Conservation (phyloP, 2,329 filamentous ascomycete genomes). For the Aspergillus clavatus region DNA sequence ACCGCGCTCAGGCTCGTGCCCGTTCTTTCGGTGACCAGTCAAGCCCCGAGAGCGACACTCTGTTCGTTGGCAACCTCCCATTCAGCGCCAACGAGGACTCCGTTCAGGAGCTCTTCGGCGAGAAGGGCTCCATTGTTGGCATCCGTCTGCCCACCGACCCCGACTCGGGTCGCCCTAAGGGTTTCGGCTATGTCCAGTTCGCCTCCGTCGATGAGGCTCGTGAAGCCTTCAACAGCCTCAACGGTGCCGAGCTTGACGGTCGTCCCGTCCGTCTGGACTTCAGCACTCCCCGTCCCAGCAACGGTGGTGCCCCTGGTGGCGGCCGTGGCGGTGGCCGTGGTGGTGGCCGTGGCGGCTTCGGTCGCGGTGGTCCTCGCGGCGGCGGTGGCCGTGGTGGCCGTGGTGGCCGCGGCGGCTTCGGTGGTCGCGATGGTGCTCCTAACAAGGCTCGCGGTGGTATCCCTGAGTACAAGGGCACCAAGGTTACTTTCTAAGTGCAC, state of each 20-base stretch:
- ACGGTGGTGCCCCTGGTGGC: conserved; percentile 44
- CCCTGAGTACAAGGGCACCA: conserved; percentile 70
- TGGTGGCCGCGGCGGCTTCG: conserved; percentile 45
- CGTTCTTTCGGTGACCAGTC: conserved; percentile 67
- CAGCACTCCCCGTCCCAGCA: conserved; percentile 61
- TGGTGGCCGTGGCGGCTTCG: conserved; percentile 50
- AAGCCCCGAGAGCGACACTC: conserved; percentile 76
- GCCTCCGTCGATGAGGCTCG: conserved; percentile 76
- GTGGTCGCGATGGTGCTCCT: conserved; percentile 42
- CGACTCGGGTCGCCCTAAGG: conserved; percentile 80
- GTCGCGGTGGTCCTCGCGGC: conserved; percentile 43
- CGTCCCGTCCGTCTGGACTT: conserved; percentile 80
- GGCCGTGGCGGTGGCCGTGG: conserved; percentile 46
- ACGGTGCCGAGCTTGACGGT: conserved; percentile 66
- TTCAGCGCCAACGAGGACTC: conserved; percentile 76
- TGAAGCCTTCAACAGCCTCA: conserved; percentile 63
- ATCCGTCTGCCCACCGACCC: conserved; percentile 84
- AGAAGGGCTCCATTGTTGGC: conserved; percentile 66
- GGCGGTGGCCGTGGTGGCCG: conserved; percentile 47
- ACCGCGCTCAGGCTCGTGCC: conserved; percentile 53
- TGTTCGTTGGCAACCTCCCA: conserved; percentile 87
- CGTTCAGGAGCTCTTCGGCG: conserved; percentile 68
- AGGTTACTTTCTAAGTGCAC: conserved; percentile 62
- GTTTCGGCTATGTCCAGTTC: conserved; percentile 89
- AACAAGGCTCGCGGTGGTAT: conserved; percentile 52